Evolutionary conservation across 495 filamentous ascomycete genomes (phyloP).

Genomic region (Talaromyces ruber): DNA sequence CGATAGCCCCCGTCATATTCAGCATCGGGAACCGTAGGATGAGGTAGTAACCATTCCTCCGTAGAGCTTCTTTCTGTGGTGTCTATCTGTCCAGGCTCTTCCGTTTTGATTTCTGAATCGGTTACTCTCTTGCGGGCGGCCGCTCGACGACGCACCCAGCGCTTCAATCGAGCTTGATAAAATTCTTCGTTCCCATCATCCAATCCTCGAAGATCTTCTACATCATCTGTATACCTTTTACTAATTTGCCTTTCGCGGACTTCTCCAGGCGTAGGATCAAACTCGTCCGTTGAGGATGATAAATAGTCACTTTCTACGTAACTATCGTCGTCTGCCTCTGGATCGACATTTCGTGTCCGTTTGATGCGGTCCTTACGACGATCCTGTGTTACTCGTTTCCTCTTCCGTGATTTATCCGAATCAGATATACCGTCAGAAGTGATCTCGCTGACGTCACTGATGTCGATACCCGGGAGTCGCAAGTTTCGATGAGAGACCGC

Average conservation of each 20-base stretch:
- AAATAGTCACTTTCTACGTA: slow-evolving; percentile 12
- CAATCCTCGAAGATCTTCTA: slow-evolving; percentile 63
- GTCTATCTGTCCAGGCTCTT: slow-evolving; percentile 16
- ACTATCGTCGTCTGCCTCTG: slow-evolving; percentile 2
- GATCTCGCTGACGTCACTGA: slow-evolving; percentile 30
- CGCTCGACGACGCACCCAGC: slow-evolving; percentile 65
- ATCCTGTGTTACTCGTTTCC: slow-evolving; percentile 21
- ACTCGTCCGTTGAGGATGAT: slow-evolving; percentile 32
- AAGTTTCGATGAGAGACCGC: slow-evolving; percentile 73
- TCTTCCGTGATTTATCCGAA: slow-evolving; percentile 28
- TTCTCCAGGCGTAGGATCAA: slow-evolving; percentile 23
- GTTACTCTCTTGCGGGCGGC: slow-evolving; percentile 49
- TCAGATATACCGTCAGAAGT: slow-evolving; percentile 11
- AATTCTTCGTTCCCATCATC: slow-evolving; percentile 87
- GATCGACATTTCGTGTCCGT: background rate
- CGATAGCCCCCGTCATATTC: slow-evolving; percentile 64
- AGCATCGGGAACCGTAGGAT: slow-evolving; percentile 69
- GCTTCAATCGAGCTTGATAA: slow-evolving; percentile 67
- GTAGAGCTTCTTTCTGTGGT: slow-evolving; percentile 20
- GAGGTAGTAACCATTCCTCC: slow-evolving; percentile 78
- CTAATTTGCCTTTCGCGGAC: slow-evolving; percentile 31
- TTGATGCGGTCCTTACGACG: background rate
- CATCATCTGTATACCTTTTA: slow-evolving; percentile 32
- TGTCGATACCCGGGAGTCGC: slow-evolving; percentile 68
- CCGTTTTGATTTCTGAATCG: slow-evolving; percentile 12